A percentile compares a stretch with the other conserved stretches of the same genome.
Evolutionary conservation across 768 basidiomycete species (phyloP).

Genomic region (Tremella yokohamensis): DNA sequence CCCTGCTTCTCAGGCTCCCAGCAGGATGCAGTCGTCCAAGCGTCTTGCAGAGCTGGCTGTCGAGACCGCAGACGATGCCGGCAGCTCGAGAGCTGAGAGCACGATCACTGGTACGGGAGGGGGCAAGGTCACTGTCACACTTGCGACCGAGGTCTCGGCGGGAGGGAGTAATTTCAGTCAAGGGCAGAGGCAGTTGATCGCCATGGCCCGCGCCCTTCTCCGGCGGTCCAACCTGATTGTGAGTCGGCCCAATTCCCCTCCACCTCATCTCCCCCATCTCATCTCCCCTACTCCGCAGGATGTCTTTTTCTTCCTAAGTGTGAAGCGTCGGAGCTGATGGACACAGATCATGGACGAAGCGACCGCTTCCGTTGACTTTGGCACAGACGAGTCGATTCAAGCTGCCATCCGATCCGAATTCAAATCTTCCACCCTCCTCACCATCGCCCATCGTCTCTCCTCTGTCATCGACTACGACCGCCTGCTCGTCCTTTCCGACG

Average conservation of each 20-base stretch:
- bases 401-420: conserved; percentile 49
- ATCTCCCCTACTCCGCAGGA: too few species aligned
- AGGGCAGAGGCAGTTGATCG: conserved; percentile 70
- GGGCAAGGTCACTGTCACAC: conserved; percentile 54
- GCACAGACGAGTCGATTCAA: conserved; percentile 50
- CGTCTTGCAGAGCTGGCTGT: conserved; percentile 22
- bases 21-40: conserved; percentile 27
- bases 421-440: conserved; percentile 46
- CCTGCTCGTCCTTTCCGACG: conserved; percentile 49
- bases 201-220: conserved; percentile 37
- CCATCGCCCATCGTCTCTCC: conserved; percentile 48
- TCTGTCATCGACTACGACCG: conserved; percentile 52
- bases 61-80: conserved; percentile 14
- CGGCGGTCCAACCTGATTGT: conserved; percentile 38
- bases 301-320: not conserved
- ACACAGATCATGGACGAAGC: conserved; percentile 50
- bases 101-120: conserved; percentile 2
- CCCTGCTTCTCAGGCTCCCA: conserved; percentile 10
- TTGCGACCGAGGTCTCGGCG: conserved; percentile 75
- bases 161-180: conserved; percentile 90
- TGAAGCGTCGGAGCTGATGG: not conserved
- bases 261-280: not conserved
- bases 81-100: conserved; percentile 2
- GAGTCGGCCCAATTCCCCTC: conserved; percentile 9
- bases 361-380: conserved; percentile 49